Percentiles rank a stretch among this genome's conserved stretches.
phyloP scores from a whole-genome alignment of 345 rosid species.

The Alliaria petiolata region DNA sequence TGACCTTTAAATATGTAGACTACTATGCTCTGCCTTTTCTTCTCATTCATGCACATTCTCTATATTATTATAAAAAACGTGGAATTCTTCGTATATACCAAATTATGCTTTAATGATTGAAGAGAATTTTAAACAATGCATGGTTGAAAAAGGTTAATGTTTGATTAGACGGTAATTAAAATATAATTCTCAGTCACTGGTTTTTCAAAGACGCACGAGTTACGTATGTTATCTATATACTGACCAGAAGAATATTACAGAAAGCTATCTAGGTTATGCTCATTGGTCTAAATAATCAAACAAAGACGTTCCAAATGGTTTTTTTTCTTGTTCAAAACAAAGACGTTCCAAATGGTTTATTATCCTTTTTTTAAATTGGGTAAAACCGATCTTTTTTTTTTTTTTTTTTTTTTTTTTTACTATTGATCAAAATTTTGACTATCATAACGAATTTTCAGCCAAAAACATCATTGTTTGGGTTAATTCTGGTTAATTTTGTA shows the following conservation, averaged over 20 bases:
- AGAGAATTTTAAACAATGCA: neutral
- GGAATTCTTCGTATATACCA: slow-evolving; percentile 6
- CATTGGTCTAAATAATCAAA: neutral
- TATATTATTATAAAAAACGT: slow-evolving; percentile 1
- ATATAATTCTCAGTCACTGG: neutral
- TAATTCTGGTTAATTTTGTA: neutral
- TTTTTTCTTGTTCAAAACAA: neutral
- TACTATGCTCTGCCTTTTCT: slow-evolving; percentile 12
- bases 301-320: neutral
- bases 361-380: too few species aligned
- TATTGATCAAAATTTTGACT: neutral
- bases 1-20: slow-evolving; percentile 20
- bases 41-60: slow-evolving; percentile 18
- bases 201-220: slow-evolving; percentile 25
- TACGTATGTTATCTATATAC: slow-evolving; percentile 19
- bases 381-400: too few species aligned
- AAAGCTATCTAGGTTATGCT: neutral
- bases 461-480: neutral
- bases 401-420: neutral
- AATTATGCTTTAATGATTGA: neutral
- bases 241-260: neutral
- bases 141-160: neutral
- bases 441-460: neutral
- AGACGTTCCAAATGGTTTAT: neutral
- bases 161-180: slow-evolving; percentile 1